A percentile compares a stretch with the other conserved stretches of the same genome.
These are phyloP conservation scores for Tarenaya hassleriana DNA, from an alignment of 345 rosid species.

Conservation along the genomic window DNA sequence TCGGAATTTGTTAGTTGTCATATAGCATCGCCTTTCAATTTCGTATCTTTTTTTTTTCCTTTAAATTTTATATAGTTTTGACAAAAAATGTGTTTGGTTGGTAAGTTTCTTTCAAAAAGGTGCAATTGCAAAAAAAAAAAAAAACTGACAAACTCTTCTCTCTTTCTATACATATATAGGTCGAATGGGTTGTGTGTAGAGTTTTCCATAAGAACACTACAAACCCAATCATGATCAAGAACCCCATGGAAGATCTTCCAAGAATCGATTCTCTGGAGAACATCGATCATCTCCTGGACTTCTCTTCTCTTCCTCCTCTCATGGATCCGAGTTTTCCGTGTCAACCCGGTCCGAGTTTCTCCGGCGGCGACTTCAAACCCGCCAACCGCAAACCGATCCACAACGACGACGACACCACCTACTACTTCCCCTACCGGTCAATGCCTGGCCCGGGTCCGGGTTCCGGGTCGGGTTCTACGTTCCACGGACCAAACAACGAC, in stretches of 20 bases:
- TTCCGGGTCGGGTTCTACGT: conserved; percentile 25
- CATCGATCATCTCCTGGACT: conserved; percentile 31
- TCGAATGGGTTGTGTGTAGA: conserved; percentile 97
- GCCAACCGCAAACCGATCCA: conserved; percentile 31
- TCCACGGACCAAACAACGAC: conserved; percentile 19
- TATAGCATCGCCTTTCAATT: no score
- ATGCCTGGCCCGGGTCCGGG: conserved; percentile 18
- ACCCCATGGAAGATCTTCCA: conserved; percentile 24
- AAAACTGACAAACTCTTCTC: no score
- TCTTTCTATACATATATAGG: conserved; percentile 50
- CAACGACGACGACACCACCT: conserved; percentile 30
- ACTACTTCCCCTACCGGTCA: conserved; percentile 29
- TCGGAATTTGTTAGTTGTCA: conserved; percentile 3
- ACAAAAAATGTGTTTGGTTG: not conserved
- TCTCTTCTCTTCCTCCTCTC: conserved; percentile 34
- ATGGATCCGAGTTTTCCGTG: conserved; percentile 22
- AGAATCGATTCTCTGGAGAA: conserved; percentile 30
- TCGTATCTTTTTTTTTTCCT: no score
- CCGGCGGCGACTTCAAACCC: conserved; percentile 21
- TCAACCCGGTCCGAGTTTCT: conserved; percentile 27
- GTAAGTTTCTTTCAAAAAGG: not conserved
- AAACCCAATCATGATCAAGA: conserved; percentile 25
- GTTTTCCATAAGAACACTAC: conserved; percentile 71
- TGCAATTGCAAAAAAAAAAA: no score
- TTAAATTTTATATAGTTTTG: no score